Percentiles rank a stretch among this genome's conserved stretches.
Evolutionary conservation across 164 flowering plant genomes (phyloP).

Genomic region (Berberis thunbergii): DNA sequence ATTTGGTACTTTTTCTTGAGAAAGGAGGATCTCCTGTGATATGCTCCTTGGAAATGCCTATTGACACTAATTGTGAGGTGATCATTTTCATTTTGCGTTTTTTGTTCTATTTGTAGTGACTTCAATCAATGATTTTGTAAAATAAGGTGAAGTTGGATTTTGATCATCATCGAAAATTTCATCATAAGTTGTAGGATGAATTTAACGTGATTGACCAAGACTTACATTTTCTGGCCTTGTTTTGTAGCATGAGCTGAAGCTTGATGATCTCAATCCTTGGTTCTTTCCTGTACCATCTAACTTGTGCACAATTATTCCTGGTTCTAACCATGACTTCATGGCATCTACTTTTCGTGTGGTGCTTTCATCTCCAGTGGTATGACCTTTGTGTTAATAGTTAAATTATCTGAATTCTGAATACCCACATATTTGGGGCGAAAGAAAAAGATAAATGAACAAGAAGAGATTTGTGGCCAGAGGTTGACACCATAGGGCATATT

Average conservation of each 20-base stretch:
- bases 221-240: conserved; percentile 2
- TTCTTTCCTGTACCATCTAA: conserved; percentile 74
- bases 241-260: conserved; percentile 41
- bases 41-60: conserved; percentile 72
- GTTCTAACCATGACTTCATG: conserved; percentile 89
- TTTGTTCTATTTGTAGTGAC: neutral
- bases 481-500: too few species aligned
- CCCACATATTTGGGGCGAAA: too few species aligned
- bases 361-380: conserved; percentile 95
- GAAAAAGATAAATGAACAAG: too few species aligned
- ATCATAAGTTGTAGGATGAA: too few species aligned
- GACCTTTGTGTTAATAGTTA: neutral
- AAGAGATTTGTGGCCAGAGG: too few species aligned
- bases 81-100: neutral
- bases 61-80: conserved; percentile 44
- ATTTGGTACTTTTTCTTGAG: conserved; percentile 68
- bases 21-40: conserved; percentile 42
- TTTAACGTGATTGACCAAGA: neutral
- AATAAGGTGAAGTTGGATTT: too few species aligned
- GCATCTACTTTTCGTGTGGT: conserved; percentile 58
- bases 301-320: conserved; percentile 49
- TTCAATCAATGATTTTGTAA: too few species aligned
- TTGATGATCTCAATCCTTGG: conserved; percentile 78
- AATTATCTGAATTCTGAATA: neutral
- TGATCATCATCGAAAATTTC: too few species aligned